Percentiles rank a stretch among this genome's conserved stretches.
Evolutionary conservation across 208 protist genomes (phyloP).

Genomic region (Vickermania ingenoplastis): DNA sequence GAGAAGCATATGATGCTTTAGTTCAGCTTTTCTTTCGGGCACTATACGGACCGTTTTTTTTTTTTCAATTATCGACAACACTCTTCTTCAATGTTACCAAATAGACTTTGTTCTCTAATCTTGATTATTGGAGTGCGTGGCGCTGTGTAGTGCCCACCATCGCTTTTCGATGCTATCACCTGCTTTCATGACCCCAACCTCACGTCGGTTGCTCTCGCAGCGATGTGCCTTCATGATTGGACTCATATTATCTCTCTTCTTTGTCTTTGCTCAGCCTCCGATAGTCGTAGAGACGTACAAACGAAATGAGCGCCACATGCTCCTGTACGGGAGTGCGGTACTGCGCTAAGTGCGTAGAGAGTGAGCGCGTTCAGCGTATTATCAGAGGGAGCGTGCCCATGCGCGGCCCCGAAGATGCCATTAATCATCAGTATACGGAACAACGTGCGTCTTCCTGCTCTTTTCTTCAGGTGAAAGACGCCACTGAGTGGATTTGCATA

Average conservation of each 20-base stretch:
- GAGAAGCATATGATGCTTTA: too few species aligned
- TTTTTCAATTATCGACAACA: too few species aligned
- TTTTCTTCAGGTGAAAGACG: constrained; percentile 6
- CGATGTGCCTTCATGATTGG: background rate
- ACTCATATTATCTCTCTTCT: background rate
- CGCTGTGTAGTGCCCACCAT: too few species aligned
- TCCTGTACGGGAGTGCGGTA: background rate
- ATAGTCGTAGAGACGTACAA: too few species aligned
- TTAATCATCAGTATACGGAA: constrained; percentile 12
- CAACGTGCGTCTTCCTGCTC: constrained; percentile 23
- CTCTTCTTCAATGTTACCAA: too few species aligned
- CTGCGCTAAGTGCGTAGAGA: background rate
- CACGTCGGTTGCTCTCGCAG: background rate
- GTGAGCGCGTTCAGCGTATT: background rate
- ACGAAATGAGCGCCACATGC: background rate
- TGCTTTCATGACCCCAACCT: too few species aligned
- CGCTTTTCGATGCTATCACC: too few species aligned
- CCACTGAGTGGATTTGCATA: constrained; percentile 15
- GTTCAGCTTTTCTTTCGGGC: too few species aligned
- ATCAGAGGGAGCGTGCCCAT: background rate
- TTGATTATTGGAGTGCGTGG: too few species aligned
- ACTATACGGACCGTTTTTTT: too few species aligned
- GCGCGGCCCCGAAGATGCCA: constrained; percentile 6
- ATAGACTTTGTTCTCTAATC: too few species aligned
- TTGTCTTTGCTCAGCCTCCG: background rate